Evolutionary conservation across 441 rosid genomes (phyloP).

Genomic region (Erodium trifolium): DNA sequence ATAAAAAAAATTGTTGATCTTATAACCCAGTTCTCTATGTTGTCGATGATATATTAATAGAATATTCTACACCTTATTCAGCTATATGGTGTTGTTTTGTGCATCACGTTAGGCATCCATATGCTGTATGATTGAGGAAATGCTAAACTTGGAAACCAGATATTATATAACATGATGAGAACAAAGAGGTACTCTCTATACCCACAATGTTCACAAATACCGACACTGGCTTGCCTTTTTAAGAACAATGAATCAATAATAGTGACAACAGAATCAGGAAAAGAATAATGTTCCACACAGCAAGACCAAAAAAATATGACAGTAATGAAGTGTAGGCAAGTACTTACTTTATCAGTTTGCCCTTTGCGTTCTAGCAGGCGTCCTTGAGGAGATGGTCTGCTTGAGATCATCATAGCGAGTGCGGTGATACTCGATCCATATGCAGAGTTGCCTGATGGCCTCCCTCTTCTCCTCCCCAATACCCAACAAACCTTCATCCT

Average conservation of each 20-base stretch:
- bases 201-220: too few species aligned
- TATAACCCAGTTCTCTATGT: too few species aligned
- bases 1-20: too few species aligned
- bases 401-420: slow-evolving; percentile 44
- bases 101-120: too few species aligned
- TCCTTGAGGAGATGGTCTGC: slow-evolving; percentile 38
- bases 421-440: slow-evolving; percentile 59
- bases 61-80: too few species aligned
- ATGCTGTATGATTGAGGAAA: too few species aligned
- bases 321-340: neutral
- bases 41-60: too few species aligned
- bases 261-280: neutral
- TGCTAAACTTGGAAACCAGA: too few species aligned
- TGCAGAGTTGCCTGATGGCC: slow-evolving; percentile 29
- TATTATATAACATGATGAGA: too few species aligned
- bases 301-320: neutral
- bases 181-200: too few species aligned
- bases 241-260: neutral
- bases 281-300: neutral
- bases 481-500: slow-evolving; percentile 36
- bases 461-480: slow-evolving; percentile 86
- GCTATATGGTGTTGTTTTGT: too few species aligned
- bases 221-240: too few species aligned
- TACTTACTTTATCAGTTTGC: slow-evolving; percentile 10
- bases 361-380: slow-evolving; percentile 36